A percentile compares a stretch with the other conserved stretches of the same genome.
Conservation (phyloP, 768 basidiomycete species). For the Hydnomerulius pinastri region DNA sequence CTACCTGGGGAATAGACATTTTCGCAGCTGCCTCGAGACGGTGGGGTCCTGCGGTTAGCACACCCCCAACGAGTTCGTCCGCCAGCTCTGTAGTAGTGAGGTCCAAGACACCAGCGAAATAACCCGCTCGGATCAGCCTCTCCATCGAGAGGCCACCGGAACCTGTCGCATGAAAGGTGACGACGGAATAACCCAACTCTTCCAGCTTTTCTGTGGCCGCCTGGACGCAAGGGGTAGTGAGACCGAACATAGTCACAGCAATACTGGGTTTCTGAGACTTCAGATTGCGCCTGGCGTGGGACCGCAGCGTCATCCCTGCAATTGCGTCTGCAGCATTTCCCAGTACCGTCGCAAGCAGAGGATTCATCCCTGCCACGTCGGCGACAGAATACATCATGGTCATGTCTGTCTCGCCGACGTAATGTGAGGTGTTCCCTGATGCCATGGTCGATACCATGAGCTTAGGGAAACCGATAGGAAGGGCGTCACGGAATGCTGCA, state of each 20-base stretch:
- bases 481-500: constrained; percentile 19
- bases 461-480: constrained; percentile 33
- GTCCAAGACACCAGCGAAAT: constrained; percentile 30
- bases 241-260: constrained; percentile 31
- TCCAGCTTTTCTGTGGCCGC: constrained; percentile 23
- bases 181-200: constrained; percentile 23
- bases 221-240: constrained; percentile 23
- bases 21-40: constrained; percentile 28
- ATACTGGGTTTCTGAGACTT: constrained; percentile 4
- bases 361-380: constrained; percentile 32
- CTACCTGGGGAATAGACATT: constrained; percentile 26
- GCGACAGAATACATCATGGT: constrained; percentile 35
- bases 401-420: constrained; percentile 34
- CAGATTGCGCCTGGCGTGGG: not conserved
- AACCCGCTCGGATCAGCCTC: constrained; percentile 23
- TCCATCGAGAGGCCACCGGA: constrained; percentile 34
- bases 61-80: constrained; percentile 33
- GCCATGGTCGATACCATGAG: constrained; percentile 34
- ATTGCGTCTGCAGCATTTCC: constrained; percentile 31
- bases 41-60: constrained; percentile 26
- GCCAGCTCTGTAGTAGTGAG: constrained; percentile 36
- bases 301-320: constrained; percentile 23
- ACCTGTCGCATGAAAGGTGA: constrained; percentile 30
- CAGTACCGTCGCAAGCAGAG: constrained; percentile 20
- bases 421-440: constrained; percentile 23